These are phyloP conservation scores for Hippophae rhamnoides DNA, from an alignment of 306 rosid genomes.

Conservation along the genomic window DNA sequence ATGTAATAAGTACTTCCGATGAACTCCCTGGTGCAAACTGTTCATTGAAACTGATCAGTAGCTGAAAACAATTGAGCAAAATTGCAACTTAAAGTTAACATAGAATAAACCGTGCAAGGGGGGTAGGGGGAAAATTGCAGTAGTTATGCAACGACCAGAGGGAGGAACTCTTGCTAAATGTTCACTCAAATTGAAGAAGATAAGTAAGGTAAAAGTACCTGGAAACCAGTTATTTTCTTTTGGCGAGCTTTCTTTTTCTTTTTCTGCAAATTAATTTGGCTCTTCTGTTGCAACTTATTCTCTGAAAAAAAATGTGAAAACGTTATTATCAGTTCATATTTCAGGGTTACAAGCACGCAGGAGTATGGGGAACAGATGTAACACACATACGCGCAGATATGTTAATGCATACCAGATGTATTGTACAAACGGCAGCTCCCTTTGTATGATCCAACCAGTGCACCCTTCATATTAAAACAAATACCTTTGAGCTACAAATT, in stretches of 20 bases:
- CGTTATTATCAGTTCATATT: conserved; percentile 11
- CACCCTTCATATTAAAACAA: conserved; percentile 56
- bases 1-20: conserved; percentile 80
- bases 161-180: too few species aligned
- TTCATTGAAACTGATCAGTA: conserved; percentile 32
- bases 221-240: conserved; percentile 96
- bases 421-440: conserved; percentile 87
- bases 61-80: conserved; percentile 13
- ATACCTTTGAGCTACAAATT: conserved; percentile 21
- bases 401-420: conserved; percentile 55
- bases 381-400: background rate
- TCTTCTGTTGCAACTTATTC: conserved; percentile 78
- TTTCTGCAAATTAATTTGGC: conserved; percentile 82
- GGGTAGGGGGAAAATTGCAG: background rate
- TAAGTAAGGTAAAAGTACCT: conserved; percentile 41
- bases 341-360: conserved; percentile 12
- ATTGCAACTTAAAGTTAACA: conserved; percentile 17
- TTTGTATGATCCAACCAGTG: conserved; percentile 87
- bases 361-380: conserved; percentile 1
- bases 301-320: conserved; percentile 32
- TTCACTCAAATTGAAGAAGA: conserved; percentile 9
- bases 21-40: conserved; percentile 99
- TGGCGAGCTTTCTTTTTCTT: conserved; percentile 87
- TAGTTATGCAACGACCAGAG: too few species aligned
- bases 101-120: conserved; percentile 6